phyloP scores from a whole-genome alignment of 768 basidiomycete genomes.

The Leccinum rimulosum region DNA sequence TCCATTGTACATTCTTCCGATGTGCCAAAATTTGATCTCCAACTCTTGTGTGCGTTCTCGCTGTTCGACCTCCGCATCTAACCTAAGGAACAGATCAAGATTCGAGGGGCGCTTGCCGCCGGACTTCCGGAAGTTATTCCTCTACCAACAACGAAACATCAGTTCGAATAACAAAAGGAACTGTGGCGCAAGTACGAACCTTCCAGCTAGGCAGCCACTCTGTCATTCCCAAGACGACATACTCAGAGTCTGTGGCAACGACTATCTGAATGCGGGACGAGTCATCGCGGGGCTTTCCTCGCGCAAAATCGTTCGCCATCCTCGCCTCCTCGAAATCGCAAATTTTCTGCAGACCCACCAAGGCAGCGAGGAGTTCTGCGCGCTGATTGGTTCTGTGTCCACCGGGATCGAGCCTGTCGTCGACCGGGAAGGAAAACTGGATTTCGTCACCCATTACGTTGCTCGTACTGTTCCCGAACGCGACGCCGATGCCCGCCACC shows the following conservation, averaged over 20 bases:
- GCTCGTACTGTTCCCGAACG: not conserved
- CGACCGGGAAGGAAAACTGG: slow-evolving; percentile 1
- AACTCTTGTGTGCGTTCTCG: not conserved
- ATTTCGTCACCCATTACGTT: not conserved
- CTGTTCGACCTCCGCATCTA: not conserved
- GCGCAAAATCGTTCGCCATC: not conserved
- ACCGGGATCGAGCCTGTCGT: not conserved
- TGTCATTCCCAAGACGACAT: slow-evolving; percentile 9
- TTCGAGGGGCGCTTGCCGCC: slow-evolving; percentile 3
- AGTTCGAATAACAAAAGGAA: not conserved
- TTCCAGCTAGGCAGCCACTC: slow-evolving; percentile 10
- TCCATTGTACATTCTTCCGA: slow-evolving; percentile 24
- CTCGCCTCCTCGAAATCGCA: slow-evolving; percentile 22
- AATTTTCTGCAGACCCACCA: slow-evolving; percentile 22
- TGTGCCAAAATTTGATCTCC: slow-evolving; percentile 25
- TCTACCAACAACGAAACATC: not conserved
- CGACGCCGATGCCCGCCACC: not conserved
- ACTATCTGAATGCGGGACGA: not conserved
- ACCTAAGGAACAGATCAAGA: slow-evolving; percentile 7
- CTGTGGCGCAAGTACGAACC: not conserved
- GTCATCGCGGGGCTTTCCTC: not conserved
- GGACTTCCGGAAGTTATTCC: not conserved
- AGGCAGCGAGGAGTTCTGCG: not conserved
- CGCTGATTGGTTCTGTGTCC: not conserved
- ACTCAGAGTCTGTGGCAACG: slow-evolving; percentile 6